Evolutionary conservation across 2,329 filamentous ascomycete species (phyloP).

Genomic region (Talaromyces verruculosus): DNA sequence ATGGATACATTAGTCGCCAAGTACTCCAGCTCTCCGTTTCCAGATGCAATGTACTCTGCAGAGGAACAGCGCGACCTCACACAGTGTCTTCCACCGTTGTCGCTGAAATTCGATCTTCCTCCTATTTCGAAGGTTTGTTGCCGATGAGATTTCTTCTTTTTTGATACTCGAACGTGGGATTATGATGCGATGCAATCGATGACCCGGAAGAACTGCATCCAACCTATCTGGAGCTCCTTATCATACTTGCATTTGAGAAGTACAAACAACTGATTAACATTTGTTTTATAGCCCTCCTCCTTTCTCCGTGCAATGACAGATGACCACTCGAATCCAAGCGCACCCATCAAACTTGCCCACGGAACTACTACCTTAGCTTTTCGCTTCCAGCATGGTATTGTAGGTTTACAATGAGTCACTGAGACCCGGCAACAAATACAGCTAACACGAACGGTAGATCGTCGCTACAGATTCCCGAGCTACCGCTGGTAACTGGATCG

Average conservation of each 20-base stretch:
- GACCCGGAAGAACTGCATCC: neutral
- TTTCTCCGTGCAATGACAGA: conserved; percentile 97
- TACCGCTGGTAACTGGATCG: conserved; percentile 98
- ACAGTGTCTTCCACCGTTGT: conserved; percentile 71
- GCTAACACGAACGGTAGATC: conserved; percentile 52
- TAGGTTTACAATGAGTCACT: no score
- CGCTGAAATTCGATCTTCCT: conserved; percentile 91
- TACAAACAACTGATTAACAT: neutral
- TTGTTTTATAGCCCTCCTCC: conserved; percentile 66
- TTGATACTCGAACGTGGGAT: neutral
- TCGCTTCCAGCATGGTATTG: conserved; percentile 82
- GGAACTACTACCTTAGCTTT: conserved; percentile 97
- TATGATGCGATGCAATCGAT: neutral
- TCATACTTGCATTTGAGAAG: neutral
- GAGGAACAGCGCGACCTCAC: conserved; percentile 73
- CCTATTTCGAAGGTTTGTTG: conserved; percentile 81
- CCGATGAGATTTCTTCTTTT: neutral
- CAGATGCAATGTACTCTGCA: conserved; percentile 69
- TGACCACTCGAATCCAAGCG: conserved; percentile 93
- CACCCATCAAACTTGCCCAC: conserved; percentile 99
- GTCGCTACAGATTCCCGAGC: conserved; percentile 97
- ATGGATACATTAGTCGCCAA: conserved; percentile 95
- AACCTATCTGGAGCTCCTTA: neutral
- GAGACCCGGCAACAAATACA: no score
- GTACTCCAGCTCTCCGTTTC: conserved; percentile 77